Conservation (phyloP, 495 filamentous ascomycete genomes). For the Niebla homalea region DNA sequence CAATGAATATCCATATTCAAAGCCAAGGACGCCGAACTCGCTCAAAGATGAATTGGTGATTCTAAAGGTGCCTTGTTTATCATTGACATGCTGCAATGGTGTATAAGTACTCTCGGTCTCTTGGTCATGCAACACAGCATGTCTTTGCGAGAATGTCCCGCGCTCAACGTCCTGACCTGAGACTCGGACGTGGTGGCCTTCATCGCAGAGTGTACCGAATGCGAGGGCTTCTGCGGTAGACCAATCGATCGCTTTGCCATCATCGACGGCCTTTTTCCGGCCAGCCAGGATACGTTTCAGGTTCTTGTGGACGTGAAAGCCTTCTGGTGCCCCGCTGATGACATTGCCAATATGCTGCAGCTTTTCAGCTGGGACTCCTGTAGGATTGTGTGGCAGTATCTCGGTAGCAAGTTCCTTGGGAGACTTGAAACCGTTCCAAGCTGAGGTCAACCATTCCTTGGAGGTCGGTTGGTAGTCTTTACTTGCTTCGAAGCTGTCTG, state of each 20-base stretch:
- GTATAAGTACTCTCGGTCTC: constrained; percentile 85
- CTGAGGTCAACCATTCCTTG: constrained; percentile 96
- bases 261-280: constrained; percentile 82
- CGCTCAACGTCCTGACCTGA: constrained; percentile 98
- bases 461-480: constrained; percentile 94
- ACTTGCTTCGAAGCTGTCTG: constrained; percentile 89
- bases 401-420: constrained; percentile 95
- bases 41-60: constrained; percentile 95
- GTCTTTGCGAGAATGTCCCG: constrained; percentile 97
- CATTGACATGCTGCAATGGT: constrained; percentile 74
- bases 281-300: constrained; percentile 87
- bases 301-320: constrained; percentile 82
- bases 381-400: constrained; percentile 83
- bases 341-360: constrained; percentile 67
- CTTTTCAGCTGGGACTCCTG: constrained; percentile 54
- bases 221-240: constrained; percentile 93
- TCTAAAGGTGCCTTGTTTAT: constrained; percentile 85
- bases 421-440: constrained; percentile 98
- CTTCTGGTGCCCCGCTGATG: constrained; percentile 65
- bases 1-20: constrained; percentile 96
- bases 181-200: constrained; percentile 92
- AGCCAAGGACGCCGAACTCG: constrained; percentile 90
- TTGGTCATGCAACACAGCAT: constrained; percentile 95
- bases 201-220: constrained; percentile 77
- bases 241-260: constrained; percentile 95